Base-by-base conservation (phyloP, 495 filamentous ascomycete genomes). In the Penicillium tannophilum region DNA sequence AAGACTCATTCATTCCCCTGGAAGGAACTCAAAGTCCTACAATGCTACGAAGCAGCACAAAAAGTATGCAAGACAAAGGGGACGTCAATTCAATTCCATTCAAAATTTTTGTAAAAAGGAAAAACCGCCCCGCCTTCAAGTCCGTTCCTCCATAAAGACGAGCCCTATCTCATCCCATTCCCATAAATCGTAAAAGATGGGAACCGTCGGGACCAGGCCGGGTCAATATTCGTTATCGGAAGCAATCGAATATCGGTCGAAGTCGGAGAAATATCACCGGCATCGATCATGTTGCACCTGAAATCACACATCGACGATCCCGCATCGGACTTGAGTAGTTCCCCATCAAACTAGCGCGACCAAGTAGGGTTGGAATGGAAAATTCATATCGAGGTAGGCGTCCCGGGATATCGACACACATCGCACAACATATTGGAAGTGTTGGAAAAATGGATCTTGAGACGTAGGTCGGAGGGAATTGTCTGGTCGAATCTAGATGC, bases 401-500 rank as follows among this genome's bases (percentile, higher is more conserved):
- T 64, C 61, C 58, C 63, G 63, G 57, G 47, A 60, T 63, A 65
- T 62, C 58, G 52, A 58, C 61, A 64, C 60, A 63, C 56, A 61
- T 58, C 61, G 47, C 46, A 50, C 56, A 63, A 62, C 51, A 61
- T 61, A 43, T 46, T 50, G 42, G 49, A 55, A 50, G 59, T 58
- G 44, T 52, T 50, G 44, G 59, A 59, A 59, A 47, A 51, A 50
- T 58, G 52, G 28, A 55, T 59, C 53, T 54, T 26, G 52, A 62
- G 35, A 50, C 52, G 60, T 52, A 31, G 52, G 51, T 45, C 50
- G 55, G 60, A 52, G 52, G 51, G 36, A 47, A 53, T 41, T 50
- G 53, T 54, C 64, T 54, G 64, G 57, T 55, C 63, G 56, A 60
- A 57, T 86, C 84, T 90, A 98, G 80, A 98, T 92, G 66, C 93